These are phyloP conservation scores for Ricinus communis DNA, from an alignment of 345 rosid genomes.

Conservation along the genomic window DNA sequence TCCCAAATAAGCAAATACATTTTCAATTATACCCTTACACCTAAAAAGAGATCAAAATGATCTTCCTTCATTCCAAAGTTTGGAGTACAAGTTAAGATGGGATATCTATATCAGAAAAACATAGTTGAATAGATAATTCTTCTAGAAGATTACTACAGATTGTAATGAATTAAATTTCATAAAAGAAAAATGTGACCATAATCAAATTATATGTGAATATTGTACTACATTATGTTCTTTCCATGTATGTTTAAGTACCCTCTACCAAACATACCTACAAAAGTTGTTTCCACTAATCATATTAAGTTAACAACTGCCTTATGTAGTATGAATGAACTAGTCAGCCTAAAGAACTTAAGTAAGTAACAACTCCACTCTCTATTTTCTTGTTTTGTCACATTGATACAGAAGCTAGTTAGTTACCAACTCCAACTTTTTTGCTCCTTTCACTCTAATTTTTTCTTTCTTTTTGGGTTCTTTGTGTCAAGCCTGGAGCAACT, in stretches of 20 bases:
- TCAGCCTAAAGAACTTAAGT: constrained; percentile 16
- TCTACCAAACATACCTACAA: background rate
- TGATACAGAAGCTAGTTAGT: constrained; percentile 17
- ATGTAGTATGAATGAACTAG: constrained; percentile 18
- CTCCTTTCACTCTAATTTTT: constrained; percentile 16
- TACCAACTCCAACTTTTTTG: constrained; percentile 44
- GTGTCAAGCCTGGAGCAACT: constrained; percentile 18
- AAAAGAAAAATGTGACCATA: background rate
- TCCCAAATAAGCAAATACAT: background rate
- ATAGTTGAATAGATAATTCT: background rate
- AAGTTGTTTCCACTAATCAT: background rate
- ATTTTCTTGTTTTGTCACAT: constrained; percentile 4
- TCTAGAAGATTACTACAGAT: background rate
- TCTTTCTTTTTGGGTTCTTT: constrained; percentile 13
- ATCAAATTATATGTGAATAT: background rate
- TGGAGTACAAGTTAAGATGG: background rate
- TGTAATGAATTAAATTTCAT: too few species aligned
- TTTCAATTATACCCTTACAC: background rate
- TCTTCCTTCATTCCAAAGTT: background rate
- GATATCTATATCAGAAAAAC: background rate
- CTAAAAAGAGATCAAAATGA: too few species aligned
- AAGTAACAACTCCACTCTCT: constrained; percentile 34
- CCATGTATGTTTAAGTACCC: background rate
- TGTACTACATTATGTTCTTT: background rate
- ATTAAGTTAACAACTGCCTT: background rate